These are phyloP conservation scores for Leonotis leonurus DNA, from an alignment of 257 asterid genomes.

Conservation along the genomic window DNA sequence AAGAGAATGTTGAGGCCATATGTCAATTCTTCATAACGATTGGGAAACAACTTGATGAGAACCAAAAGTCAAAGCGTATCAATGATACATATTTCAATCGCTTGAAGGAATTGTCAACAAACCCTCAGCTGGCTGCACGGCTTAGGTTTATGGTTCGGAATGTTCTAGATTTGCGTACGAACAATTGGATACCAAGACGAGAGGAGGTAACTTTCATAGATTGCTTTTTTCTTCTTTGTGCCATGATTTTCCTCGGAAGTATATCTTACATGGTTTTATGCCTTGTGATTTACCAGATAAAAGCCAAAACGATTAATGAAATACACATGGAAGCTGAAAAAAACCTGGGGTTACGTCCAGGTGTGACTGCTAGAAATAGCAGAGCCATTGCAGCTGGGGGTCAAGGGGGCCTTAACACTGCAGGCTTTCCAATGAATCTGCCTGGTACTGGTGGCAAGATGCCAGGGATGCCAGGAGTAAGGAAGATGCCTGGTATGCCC, in stretches of 20 bases:
- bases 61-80: conserved; percentile 59
- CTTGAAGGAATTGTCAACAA: conserved; percentile 65
- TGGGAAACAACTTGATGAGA: conserved; percentile 88
- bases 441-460: conserved; percentile 93
- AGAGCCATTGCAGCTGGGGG: conserved; percentile 49
- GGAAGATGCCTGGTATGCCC: conserved; percentile 84
- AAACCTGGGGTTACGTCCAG: conserved; percentile 87
- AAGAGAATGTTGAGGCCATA: conserved; percentile 95
- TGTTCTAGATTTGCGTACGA: conserved; percentile 72
- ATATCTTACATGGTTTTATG: not conserved
- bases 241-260: not conserved
- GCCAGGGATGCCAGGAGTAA: conserved; percentile 96
- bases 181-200: conserved; percentile 85
- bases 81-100: conserved; percentile 64
- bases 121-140: conserved; percentile 74
- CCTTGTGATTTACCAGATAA: conserved; percentile 45
- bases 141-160: conserved; percentile 80
- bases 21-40: conserved; percentile 91
- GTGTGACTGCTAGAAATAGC: conserved; percentile 76
- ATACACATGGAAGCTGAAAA: conserved; percentile 95
- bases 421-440: conserved; percentile 63
- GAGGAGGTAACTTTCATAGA: conserved; percentile 57
- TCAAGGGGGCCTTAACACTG: conserved; percentile 54
- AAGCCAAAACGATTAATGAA: conserved; percentile 88
- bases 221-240: not conserved